Base-by-base conservation (phyloP, 148 eudicot genomes). In the Vaccinium myrtillus region DNA sequence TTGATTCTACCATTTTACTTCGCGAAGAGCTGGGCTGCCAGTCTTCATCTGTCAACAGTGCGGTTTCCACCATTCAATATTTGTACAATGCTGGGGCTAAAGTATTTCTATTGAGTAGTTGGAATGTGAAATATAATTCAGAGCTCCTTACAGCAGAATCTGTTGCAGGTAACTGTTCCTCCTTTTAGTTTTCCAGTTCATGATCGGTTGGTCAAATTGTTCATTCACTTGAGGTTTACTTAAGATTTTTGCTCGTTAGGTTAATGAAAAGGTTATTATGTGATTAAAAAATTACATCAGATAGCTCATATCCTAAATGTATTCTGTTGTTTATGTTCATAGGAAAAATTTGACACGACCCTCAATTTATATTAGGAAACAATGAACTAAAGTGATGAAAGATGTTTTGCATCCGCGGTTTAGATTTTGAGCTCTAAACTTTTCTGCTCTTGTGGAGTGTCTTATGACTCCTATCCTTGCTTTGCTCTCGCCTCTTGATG, bases 1-100 rank as follows among this genome's bases (percentile, higher is more conserved):
- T 94, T 87, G 98, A 95, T 90, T 87, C 92, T n/a, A 78, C 88
- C 80, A 87, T 92, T 80, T 56, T 95, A 76, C 87, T 93, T 78
- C 82, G 53, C 39, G 84, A 85, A 83, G 82, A 81, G 39, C 81
- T 85, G 86, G 86, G 86, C 73, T 85, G 77, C 83, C 80, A 82
- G 69, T 79, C 84, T 87, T 79, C 82, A 39, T 70, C 84, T 70
- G 56, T 86, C 84, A 80, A 36, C 81, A 89, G 74, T 85, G 91
- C 93, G 30, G 76, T 89, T 63, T 87, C 84, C 39, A 93, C 98
- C 70, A 93, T 95, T 65, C 90, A 87, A 85, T 90, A 91, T 54
- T 43, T 95, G 56, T 58, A 90, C 80, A 75, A 90, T 85, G 91
- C 90, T 86, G 95, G 93, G 58, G 94, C 96, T 43, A 93, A 84